Base-by-base conservation (phyloP, 208 protist genomes). In the Acanthamoeba culbertsoni region DNA sequence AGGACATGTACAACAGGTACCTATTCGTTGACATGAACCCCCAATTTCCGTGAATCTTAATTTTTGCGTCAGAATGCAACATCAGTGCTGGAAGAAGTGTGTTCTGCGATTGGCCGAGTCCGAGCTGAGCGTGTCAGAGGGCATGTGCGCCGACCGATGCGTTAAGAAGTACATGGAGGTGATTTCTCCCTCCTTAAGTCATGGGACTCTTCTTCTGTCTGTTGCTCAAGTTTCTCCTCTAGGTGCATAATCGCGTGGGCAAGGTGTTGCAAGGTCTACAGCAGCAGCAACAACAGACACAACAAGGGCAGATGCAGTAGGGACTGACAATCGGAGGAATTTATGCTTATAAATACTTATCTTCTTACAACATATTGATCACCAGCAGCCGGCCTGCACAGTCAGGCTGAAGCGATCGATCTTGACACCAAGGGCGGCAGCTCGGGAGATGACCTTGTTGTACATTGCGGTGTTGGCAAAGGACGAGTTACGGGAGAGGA, bases 91-190 rank as follows among this genome's bases (percentile, higher is more conserved):
- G 68, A 79, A 79, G 68, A 79, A 79, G 40, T 79, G 68, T 10
- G 68, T 79, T 4, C 37, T 48, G 20, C 68, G 68, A n/a, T 48
- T 79, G 68, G 68, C 26, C 12, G 68, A 79, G 26, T 43, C 68
- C 20, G 68, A 79, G 42, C 40, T 79, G 68, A 79, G 37, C 68
- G 68, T 79, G 68, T 48, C 68, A 42, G 68, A 79, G 37, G 68
- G 37, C 20, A 33, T 51, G 3, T 79, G 68, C 42, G 40, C 68
- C 20, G 68, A 79, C 31, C 68, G 68, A 79, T 79, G 68, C 42
- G 68, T 79, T 42, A 79, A 79, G 68, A 79, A 79, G 68, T 79
- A 79, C 68, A 79, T 79, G 68, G 68, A 79, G 37, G 68, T 79
- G 48, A 33, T 14, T 23, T 2, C 55, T 10, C 55, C 0, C 10